Base-by-base conservation (phyloP, 306 rosid genomes). In the Pterocarpus santalinus region DNA sequence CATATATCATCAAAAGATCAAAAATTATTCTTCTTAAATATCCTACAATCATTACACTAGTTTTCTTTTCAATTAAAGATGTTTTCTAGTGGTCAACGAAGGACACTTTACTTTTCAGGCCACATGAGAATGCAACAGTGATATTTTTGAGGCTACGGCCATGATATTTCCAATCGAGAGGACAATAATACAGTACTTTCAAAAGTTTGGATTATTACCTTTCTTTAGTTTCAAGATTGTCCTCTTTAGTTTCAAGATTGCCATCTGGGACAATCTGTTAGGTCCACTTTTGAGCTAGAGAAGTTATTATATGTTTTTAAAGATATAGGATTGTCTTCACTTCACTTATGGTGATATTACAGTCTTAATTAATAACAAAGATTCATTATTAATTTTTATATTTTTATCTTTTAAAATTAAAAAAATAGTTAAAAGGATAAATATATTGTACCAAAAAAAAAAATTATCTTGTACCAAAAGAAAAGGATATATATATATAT, bases 211-310 rank as follows among this genome's bases (percentile, higher is more conserved):
- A 62, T 61, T 4, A 34, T 70, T 3, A 52, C 61, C 49, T 51
- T 79, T 68, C 78, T 62, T 60, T 41, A 0, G 43, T 30, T 76
- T 69, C 56, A 55, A 62, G 55, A 79, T 62, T 80, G 82, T n/a
- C n/a, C n/a, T 68, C 78, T 62, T 60, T 41, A 0, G 43, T 30
- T 76, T 69, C 56, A 55, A 62, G 55, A 79, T 62, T 80, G 82
- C 51, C 85, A 80, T 60, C 28, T 75, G 66, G 84, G 13, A 73
- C 73, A 73, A n/a, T 30, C 28, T 22, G 28, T 22, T 22, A 22
- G 28, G 28, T 22, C 28, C 28, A 22, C 28, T 22, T 22, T 22
- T 22, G 28, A 22, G 28, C 1, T 22, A 22, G 28, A 22, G 28
- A 22, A 22, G 28, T 22, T 22, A 22, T 22, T 22, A 22, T 22